Base-by-base conservation (phyloP, 1,284 basidiomycete genomes). In the Trichosporon sp. region DNA sequence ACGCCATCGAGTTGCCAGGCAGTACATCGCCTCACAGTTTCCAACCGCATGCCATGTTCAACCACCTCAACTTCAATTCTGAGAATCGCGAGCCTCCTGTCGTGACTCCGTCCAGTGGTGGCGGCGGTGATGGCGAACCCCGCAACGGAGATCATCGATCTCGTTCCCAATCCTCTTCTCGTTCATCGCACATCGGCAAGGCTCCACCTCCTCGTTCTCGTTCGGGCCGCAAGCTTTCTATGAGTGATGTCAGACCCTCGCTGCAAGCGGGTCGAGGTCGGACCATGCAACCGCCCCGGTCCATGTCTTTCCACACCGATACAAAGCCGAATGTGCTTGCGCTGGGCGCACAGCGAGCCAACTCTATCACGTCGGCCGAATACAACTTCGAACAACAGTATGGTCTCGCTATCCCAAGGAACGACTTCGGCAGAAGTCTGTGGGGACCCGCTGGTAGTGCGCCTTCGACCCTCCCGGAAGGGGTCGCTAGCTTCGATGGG, bases 61-160 rank as follows among this genome's bases (percentile, higher is more conserved):
- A 66, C 47, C 70, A 75, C 38, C 69, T 78, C 65, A 77, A 76
- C 70, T 76, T 79, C 66, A 75, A 75, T 3, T 68, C 75, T 3
- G 75, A 79, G 62, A 75, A 79, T 66, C 75, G 76, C 13, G 77
- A 79, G 69, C 76, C 77, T 3, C 76, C 76, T 7, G 70, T 77
- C 42, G 73, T 73, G 23, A 65, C 71, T 0, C 35, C 71, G 1
- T 66, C 66, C 1, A 47, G 23, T 3, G 11, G 32, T 7, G n/a
- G 34, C 2, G 29, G 23, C 15, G 71, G 73, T n/a, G 64, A 75
- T n/a, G 70, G 75, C 44, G 38, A 62, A 9, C 8, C 42, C 27
- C 51, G 29, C 2, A n/a, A 62, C 12, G 23, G 47, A 58, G 70
- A 74, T 32, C 64, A 76, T 31, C 75, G 78, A 11, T 77, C 77